These are phyloP conservation scores for Paralagenidium karlingii DNA, from an alignment of 352 stramenopile species.

Conservation along the genomic window DNA sequence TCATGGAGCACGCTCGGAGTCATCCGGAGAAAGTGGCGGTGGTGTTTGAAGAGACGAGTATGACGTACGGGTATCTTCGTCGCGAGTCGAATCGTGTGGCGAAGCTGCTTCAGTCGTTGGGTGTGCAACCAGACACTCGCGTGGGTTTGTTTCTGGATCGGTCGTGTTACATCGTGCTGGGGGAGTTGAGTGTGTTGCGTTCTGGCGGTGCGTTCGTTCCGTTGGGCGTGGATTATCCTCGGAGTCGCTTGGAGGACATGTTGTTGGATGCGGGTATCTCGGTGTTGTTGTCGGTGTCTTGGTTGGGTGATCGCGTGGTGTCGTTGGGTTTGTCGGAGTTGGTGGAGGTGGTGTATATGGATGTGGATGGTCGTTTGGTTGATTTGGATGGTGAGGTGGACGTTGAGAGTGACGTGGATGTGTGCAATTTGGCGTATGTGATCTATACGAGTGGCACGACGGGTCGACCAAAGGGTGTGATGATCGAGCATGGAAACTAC, in stretches of 20 bases:
- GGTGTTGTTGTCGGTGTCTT: not conserved
- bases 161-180: slow-evolving; percentile 22
- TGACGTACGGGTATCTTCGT: no score
- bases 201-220: slow-evolving; percentile 23
- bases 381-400: slow-evolving; percentile 6
- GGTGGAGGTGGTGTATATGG: not conserved
- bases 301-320: not conserved
- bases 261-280: slow-evolving; percentile 16
- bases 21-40: no score
- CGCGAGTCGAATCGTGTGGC: no score
- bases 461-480: slow-evolving; percentile 54
- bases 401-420: slow-evolving; percentile 2
- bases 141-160: slow-evolving; percentile 30
- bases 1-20: no score
- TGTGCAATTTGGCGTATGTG: slow-evolving; percentile 24
- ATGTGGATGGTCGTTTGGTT: slow-evolving; percentile 16
- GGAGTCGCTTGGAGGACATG: slow-evolving; percentile 34
- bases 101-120: no score
- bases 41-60: no score
- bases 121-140: no score
- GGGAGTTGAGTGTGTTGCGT: slow-evolving; percentile 26
- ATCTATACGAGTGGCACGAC: slow-evolving; percentile 68
- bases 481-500: slow-evolving; percentile 37
- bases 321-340: not conserved
- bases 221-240: slow-evolving; percentile 29